These are phyloP conservation scores for Celoporthe dispersa DNA, from an alignment of 2,329 filamentous ascomycete species.

Conservation along the genomic window DNA sequence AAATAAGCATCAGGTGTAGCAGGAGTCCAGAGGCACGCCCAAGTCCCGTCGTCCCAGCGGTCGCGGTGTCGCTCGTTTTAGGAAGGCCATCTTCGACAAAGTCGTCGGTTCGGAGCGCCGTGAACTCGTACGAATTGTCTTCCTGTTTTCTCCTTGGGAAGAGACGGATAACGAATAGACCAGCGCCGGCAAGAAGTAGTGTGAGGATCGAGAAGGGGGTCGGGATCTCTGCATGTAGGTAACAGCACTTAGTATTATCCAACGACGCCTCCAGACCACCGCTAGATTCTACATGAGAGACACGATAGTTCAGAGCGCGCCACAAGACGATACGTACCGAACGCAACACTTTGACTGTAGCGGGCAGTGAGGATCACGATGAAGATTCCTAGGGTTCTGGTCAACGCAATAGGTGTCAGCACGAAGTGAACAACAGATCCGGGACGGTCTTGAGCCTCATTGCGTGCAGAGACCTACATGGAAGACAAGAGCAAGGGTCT, in stretches of 20 bases:
- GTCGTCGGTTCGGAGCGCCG: conserved; percentile 1
- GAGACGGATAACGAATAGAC: neutral
- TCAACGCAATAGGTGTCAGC: neutral
- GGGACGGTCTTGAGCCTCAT: no score
- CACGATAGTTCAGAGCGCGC: neutral
- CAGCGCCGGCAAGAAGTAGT: neutral
- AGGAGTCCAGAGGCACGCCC: neutral
- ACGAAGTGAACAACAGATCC: neutral
- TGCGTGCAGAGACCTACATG: neutral
- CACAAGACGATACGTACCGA: neutral
- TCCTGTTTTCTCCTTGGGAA: neutral
- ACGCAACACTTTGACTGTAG: conserved; percentile 6
- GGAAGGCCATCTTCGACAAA: neutral
- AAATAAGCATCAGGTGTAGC: neutral
- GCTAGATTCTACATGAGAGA: neutral
- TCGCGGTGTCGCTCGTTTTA: neutral
- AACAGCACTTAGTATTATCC: neutral
- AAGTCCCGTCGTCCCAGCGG: no score
- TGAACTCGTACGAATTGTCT: conserved; percentile 7
- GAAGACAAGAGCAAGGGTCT: neutral
- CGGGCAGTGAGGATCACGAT: neutral
- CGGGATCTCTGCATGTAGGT: neutral
- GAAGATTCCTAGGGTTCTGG: neutral
- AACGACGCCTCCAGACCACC: neutral
- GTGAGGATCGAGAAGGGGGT: conserved; percentile 3